A percentile compares a stretch with the other conserved stretches of the same genome.
These are phyloP conservation scores for Linum tenue DNA, from an alignment of 345 rosid genomes.

Conservation along the genomic window DNA sequence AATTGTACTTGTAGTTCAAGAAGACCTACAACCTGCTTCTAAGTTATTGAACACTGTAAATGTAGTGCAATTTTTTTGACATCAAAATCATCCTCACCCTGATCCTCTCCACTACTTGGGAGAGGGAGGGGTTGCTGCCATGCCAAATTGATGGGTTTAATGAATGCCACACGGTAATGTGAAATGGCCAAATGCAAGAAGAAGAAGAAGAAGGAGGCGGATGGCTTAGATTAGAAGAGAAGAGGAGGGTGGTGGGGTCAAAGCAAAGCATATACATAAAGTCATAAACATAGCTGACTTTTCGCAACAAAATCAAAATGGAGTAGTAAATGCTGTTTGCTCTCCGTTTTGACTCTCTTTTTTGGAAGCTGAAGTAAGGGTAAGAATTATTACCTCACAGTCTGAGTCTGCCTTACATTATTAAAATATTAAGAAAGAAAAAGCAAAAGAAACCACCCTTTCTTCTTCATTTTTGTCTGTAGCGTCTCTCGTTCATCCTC, in stretches of 20 bases:
- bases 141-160: constrained; percentile 6
- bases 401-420: too few relatives aligned
- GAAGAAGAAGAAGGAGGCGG: constrained; percentile 2
- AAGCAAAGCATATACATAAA: not conserved
- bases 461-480: not conserved
- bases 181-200: constrained; percentile 5
- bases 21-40: too few relatives aligned
- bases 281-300: constrained; percentile 49
- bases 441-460: too few relatives aligned
- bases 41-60: too few relatives aligned
- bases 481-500: constrained; percentile 2
- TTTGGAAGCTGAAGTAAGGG: too few relatives aligned
- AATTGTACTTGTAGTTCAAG: too few relatives aligned
- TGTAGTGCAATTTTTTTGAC: too few relatives aligned
- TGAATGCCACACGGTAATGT: constrained; percentile 27
- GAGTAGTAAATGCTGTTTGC: constrained; percentile 50
- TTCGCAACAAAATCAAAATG: constrained; percentile 10
- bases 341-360: constrained; percentile 49
- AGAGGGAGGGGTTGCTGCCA: constrained; percentile 16
- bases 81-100: too few relatives aligned
- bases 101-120: too few relatives aligned
- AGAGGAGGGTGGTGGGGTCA: constrained; percentile 16
- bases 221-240: not conserved
- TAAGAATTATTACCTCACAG: not conserved
- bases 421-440: too few relatives aligned